phyloP scores from a whole-genome alignment of 192 early-diverging fungal species.

The Piromyces sp. region DNA sequence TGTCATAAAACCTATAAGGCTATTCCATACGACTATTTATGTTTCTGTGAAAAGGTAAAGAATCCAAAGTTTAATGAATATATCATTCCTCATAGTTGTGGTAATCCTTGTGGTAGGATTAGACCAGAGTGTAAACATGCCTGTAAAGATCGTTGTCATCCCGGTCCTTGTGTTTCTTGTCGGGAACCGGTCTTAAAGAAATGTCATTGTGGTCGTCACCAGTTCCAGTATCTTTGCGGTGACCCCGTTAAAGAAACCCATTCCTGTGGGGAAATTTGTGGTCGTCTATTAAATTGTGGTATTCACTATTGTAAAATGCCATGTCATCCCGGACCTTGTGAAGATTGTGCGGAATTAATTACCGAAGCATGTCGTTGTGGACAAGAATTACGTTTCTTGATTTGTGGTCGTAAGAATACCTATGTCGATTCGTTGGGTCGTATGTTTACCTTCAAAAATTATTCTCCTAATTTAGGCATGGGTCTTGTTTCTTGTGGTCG shows the following conservation, averaged over 20 bases:
- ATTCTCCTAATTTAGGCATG: background rate
- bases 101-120: constrained; percentile 49
- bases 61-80: constrained; percentile 49
- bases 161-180: background rate
- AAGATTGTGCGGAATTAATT: background rate
- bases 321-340: background rate
- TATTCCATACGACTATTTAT: constrained; percentile 57
- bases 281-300: constrained; percentile 41
- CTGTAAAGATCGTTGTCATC: background rate
- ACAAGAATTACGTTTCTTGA: background rate
- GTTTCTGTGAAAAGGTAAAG: constrained; percentile 69
- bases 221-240: constrained; percentile 57
- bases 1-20: constrained; percentile 52
- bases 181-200: constrained; percentile 12
- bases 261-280: constrained; percentile 56
- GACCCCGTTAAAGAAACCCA: constrained; percentile 15
- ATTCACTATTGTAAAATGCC: background rate
- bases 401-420: background rate
- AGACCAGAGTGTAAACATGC: constrained; percentile 61
- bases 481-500: background rate
- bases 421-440: background rate
- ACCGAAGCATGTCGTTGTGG: background rate
- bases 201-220: constrained; percentile 89
- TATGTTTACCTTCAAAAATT: background rate
- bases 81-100: constrained; percentile 69